Evolutionary conservation across 2,329 filamentous ascomycete species (phyloP).

Genomic region (Alternaria alternata): DNA sequence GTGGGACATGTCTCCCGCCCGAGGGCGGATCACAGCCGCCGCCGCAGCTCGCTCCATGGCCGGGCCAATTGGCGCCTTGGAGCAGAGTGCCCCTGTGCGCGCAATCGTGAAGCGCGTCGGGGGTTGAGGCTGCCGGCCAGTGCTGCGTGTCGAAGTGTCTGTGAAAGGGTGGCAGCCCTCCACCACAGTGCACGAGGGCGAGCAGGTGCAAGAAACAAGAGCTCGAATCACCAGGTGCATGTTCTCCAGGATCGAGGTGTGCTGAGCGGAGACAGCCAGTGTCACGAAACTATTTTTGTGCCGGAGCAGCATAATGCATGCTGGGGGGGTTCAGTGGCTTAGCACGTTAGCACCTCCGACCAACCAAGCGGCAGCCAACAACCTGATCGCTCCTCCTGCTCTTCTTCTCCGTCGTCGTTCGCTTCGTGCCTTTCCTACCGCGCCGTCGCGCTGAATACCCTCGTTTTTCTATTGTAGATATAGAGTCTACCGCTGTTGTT

Average conservation of each 20-base stretch:
- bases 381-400: constrained; percentile 12
- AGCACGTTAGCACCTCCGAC: constrained; percentile 16
- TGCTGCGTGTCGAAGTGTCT: constrained; percentile 1
- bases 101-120: constrained; percentile 19
- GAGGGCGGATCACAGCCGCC: constrained; percentile 37
- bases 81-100: constrained; percentile 22
- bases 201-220: constrained; percentile 12
- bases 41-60: constrained; percentile 25
- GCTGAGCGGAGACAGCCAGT: constrained; percentile 29
- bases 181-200: constrained; percentile 9
- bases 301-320: constrained; percentile 25
- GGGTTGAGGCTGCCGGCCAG: constrained; percentile 12
- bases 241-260: constrained; percentile 6
- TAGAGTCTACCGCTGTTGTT: constrained; percentile 4
- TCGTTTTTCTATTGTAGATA: constrained; percentile 16
- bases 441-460: constrained; percentile 17
- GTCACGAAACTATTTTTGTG: constrained; percentile 43
- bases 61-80: constrained; percentile 22
- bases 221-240: constrained; percentile 16
- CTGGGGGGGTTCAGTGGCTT: constrained; percentile 16
- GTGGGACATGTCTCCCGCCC: constrained; percentile 24
- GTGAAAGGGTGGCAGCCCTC: constrained; percentile 20
- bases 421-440: constrained; percentile 18
- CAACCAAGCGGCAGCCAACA: constrained; percentile 16
- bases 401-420: constrained; percentile 19